These are phyloP conservation scores for Collybia nuda DNA, from an alignment of 768 basidiomycete genomes.

Conservation along the genomic window DNA sequence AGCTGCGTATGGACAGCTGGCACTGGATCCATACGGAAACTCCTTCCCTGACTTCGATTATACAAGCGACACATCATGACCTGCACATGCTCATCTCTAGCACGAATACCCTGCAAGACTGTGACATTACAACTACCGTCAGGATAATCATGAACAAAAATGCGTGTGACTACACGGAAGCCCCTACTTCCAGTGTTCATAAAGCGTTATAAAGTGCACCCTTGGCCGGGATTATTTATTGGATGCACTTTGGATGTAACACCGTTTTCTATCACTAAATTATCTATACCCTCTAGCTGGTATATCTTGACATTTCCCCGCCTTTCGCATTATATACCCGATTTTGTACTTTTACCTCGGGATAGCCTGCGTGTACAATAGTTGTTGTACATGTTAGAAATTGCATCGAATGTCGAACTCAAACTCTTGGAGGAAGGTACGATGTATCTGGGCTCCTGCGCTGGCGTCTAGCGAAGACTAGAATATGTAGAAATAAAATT, in stretches of 20 bases:
- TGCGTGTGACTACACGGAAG: not conserved
- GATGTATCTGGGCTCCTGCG: too few relatives aligned
- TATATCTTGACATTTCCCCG: not conserved
- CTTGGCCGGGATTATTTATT: not conserved
- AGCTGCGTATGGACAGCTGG: constrained; percentile 56
- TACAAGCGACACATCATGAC: constrained; percentile 29
- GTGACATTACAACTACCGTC: not conserved
- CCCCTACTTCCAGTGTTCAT: not conserved
- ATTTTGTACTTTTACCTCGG: not conserved
- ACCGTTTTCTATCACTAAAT: constrained; percentile 2
- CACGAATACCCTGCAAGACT: not conserved
- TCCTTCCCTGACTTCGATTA: constrained; percentile 84
- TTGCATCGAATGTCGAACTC: not conserved
- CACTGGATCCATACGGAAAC: constrained; percentile 60
- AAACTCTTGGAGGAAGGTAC: too few relatives aligned
- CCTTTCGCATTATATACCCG: not conserved
- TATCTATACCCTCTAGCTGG: constrained; percentile 2
- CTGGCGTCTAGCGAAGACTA: too few relatives aligned
- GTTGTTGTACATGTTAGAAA: not conserved
- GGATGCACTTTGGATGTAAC: constrained; percentile 2
- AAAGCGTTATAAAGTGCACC: not conserved
- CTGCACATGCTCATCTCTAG: not conserved
- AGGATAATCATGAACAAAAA: not conserved
- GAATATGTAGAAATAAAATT: too few relatives aligned
- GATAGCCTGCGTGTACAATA: not conserved